Conservation (phyloP, 2,329 filamentous ascomycete species). For the Fusarium nelsonii region DNA sequence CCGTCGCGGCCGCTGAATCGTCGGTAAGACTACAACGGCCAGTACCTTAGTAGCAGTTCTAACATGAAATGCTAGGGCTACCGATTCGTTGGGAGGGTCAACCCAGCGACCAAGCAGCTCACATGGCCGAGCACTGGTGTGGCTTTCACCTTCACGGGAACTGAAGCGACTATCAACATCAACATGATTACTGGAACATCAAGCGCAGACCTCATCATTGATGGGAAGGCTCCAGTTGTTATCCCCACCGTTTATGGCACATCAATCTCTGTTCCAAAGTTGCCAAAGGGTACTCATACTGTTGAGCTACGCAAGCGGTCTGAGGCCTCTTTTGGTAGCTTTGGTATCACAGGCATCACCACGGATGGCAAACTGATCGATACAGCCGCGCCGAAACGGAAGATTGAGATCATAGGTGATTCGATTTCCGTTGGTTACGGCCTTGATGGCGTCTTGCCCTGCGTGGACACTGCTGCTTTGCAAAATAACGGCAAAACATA, state of each 20-base stretch:
- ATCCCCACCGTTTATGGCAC: conserved; percentile 17
- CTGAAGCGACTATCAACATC: conserved; percentile 53
- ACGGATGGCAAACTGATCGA: conserved; percentile 40
- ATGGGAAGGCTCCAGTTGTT: conserved; percentile 24
- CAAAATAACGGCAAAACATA: conserved; percentile 58
- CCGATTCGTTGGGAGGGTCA: conserved; percentile 56
- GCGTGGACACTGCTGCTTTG: conserved; percentile 54
- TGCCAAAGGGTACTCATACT: conserved; percentile 27
- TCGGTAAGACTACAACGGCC: not conserved
- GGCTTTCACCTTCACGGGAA: conserved; percentile 57
- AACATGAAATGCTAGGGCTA: conserved; percentile 9
- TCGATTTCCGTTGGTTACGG: conserved; percentile 61
- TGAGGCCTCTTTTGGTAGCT: conserved; percentile 25
- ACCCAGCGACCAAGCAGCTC: conserved; percentile 57
- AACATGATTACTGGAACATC: conserved; percentile 16
- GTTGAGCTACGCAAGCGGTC: conserved; percentile 37
- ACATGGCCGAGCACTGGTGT: conserved; percentile 61
- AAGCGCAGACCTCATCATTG: conserved; percentile 34
- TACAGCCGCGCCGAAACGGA: conserved; percentile 46
- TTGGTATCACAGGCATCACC: conserved; percentile 5
- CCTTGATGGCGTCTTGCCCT: conserved; percentile 56
- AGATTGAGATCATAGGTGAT: conserved; percentile 60
- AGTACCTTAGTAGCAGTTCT: not conserved
- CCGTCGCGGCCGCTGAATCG: conserved; percentile 10
- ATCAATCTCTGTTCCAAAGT: conserved; percentile 14